Percentiles rank a stretch among this genome's conserved stretches.
phyloP scores from a whole-genome alignment of 768 basidiomycete species.

The Lactarius psammicola region DNA sequence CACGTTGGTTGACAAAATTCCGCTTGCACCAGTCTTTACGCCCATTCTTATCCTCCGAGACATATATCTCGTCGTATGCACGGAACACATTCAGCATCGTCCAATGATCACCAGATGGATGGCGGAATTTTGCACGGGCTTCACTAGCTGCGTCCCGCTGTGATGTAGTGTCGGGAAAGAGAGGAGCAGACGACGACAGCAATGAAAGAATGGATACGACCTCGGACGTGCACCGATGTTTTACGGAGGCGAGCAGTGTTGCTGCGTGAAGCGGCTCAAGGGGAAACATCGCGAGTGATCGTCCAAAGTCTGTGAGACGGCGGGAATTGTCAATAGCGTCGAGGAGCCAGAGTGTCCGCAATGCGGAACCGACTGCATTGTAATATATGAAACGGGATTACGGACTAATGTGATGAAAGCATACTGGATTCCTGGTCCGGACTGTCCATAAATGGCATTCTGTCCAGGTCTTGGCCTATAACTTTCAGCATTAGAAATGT shows the following conservation, averaged over 20 bases:
- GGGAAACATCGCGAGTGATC: slow-evolving; percentile 86
- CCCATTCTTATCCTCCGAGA: slow-evolving; percentile 45
- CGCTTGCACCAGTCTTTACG: slow-evolving; percentile 78
- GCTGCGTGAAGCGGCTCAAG: slow-evolving; percentile 85
- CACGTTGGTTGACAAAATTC: slow-evolving; percentile 80
- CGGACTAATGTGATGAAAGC: slow-evolving; percentile 33
- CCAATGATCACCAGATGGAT: slow-evolving; percentile 87
- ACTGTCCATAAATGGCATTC: slow-evolving; percentile 85
- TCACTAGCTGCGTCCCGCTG: slow-evolving; percentile 70
- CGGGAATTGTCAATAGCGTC: slow-evolving; percentile 71
- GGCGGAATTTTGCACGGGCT: slow-evolving; percentile 74
- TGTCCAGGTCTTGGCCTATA: slow-evolving; percentile 74
- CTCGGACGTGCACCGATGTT: slow-evolving; percentile 70
- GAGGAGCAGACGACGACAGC: slow-evolving; percentile 73
- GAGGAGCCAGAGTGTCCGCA: slow-evolving; percentile 74
- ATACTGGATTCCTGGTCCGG: slow-evolving; percentile 74
- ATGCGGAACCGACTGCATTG: slow-evolving; percentile 53
- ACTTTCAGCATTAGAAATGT: slow-evolving; percentile 85
- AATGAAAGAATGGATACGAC: slow-evolving; percentile 84
- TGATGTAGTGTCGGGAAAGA: slow-evolving; percentile 76
- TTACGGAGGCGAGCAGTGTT: slow-evolving; percentile 73
- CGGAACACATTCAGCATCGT: slow-evolving; percentile 84
- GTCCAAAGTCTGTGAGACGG: slow-evolving; percentile 68
- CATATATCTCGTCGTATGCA: slow-evolving; percentile 71
- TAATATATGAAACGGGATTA: slow-evolving; percentile 1